Evolutionary conservation across 306 rosid genomes (phyloP).

Genomic region (Gleditsia sinensis): DNA sequence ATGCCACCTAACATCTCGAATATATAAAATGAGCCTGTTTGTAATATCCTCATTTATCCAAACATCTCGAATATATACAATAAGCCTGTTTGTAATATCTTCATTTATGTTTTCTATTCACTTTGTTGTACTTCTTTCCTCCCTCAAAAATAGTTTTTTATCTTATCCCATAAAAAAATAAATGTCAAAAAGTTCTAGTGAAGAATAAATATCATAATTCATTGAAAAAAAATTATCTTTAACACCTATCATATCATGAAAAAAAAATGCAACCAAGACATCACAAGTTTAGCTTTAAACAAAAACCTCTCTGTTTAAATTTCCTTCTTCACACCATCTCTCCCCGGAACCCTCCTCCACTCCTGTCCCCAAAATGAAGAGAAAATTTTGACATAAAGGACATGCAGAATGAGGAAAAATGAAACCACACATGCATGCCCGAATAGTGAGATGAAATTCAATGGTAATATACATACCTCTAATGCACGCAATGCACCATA

Average conservation of each 20-base stretch:
- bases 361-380: not conserved
- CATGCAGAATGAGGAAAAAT: not conserved
- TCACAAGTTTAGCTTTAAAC: not conserved
- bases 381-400: not conserved
- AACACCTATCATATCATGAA: not conserved
- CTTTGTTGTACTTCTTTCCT: not conserved
- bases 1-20: not conserved
- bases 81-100: not conserved
- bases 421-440: not conserved
- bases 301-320: not conserved
- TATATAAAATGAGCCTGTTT: not conserved
- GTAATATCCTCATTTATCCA: not conserved
- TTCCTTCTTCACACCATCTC: not conserved
- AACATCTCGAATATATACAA: not conserved
- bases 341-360: not conserved
- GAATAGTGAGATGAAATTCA: not conserved
- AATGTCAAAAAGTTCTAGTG: not conserved
- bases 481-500: constrained; percentile 56
- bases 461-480: constrained; percentile 41
- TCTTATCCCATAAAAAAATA: not conserved
- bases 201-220: not conserved
- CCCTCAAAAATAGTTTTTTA: not conserved
- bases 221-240: not conserved
- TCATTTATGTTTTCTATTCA: not conserved
- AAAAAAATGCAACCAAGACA: not conserved